A percentile compares a stretch with the other conserved stretches of the same genome.
Conservation (phyloP, 495 filamentous ascomycete genomes). For the Daldinia decipiens region DNA sequence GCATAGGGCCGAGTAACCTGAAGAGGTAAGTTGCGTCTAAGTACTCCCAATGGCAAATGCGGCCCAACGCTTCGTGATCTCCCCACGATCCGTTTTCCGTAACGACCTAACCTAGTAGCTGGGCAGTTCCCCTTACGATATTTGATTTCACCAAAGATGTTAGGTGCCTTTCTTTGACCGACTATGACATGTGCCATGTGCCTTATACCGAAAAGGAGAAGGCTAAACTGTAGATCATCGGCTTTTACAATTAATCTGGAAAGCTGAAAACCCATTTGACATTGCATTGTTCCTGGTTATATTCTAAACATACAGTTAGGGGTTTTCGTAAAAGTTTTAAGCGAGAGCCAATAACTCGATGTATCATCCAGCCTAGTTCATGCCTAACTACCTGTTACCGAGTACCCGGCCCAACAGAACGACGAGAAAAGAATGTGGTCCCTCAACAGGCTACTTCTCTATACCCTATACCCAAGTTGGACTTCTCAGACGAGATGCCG, state of each 20-base stretch:
- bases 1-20: not conserved
- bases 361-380: conserved; percentile 18
- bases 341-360: conserved; percentile 15
- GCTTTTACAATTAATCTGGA: conserved; percentile 1
- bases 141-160: conserved; percentile 8
- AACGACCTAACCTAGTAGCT: conserved; percentile 14
- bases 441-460: conserved; percentile 21
- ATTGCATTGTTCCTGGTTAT: conserved; percentile 7
- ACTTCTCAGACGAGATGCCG: conserved; percentile 34
- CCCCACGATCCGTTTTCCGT: conserved; percentile 1
- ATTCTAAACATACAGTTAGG: conserved; percentile 17
- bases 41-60: not conserved
- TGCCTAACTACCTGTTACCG: conserved; percentile 39
- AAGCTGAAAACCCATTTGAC: conserved; percentile 1
- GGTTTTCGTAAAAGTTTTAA: conserved; percentile 11
- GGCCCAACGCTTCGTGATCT: not conserved
- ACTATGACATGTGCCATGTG: conserved; percentile 18
- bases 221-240: conserved; percentile 12
- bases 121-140: conserved; percentile 11
- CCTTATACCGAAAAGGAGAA: conserved; percentile 15
- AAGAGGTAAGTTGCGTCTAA: not conserved
- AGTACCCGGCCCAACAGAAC: conserved; percentile 14
- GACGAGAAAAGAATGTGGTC: conserved; percentile 3
- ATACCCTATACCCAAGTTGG: conserved; percentile 29
- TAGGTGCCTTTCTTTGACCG: conserved; percentile 3